Conservation (phyloP, 2,329 filamentous ascomycete genomes). For the Pseudogymnoascus sp. region DNA sequence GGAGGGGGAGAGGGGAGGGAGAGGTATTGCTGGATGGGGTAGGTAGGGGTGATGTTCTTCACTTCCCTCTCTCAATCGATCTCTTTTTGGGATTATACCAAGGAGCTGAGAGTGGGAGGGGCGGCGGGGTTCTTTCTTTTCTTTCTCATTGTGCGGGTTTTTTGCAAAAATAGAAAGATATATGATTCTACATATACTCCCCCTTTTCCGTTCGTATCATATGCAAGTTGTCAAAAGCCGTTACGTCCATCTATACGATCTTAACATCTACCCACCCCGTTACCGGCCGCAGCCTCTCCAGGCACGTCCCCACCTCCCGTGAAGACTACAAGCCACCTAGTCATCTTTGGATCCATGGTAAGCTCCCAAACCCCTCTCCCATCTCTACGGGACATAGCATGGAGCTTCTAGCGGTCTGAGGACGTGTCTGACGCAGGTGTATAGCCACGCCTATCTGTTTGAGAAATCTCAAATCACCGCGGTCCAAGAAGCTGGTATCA, state of each 20-base stretch:
- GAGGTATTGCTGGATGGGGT: background rate
- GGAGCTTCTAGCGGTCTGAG: background rate
- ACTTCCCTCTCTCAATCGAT: background rate
- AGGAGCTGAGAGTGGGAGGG: background rate
- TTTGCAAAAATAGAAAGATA: background rate
- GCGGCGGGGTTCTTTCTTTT: background rate
- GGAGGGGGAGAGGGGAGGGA: no score
- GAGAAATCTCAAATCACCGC: background rate
- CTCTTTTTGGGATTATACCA: background rate
- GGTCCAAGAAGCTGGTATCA: background rate
- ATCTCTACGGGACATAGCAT: background rate
- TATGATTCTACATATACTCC: background rate
- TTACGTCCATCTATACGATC: background rate
- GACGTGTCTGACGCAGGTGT: background rate
- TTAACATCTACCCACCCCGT: background rate
- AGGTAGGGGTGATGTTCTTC: background rate
- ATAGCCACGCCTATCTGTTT: background rate
- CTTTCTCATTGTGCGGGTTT: background rate
- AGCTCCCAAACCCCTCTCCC: background rate
- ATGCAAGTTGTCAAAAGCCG: background rate
- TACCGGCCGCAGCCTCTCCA: background rate
- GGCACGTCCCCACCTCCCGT: background rate
- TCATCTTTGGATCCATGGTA: background rate
- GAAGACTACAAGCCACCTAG: background rate
- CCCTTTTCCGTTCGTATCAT: background rate